Evolutionary conservation across 192 early-diverging fungal genomes (phyloP), one percentile per base, ranked within the genome.

Genomic region (Entomortierella chlamydospora): DNA sequence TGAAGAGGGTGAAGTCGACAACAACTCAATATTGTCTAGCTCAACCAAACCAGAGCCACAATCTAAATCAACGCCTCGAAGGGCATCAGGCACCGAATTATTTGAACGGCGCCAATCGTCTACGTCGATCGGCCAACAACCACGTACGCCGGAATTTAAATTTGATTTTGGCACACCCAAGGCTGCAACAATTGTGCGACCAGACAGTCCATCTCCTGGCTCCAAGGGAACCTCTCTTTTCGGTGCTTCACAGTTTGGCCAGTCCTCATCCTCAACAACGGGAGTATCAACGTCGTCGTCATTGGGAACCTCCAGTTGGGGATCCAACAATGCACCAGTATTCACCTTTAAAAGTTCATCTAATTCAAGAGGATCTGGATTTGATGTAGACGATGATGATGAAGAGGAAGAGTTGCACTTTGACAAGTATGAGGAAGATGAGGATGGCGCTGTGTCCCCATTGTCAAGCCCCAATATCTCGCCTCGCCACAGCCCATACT

Each of bases 361-460:
- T 17, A 50, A 50, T 17, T 17, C 47, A 17, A 50, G 47, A n/a
- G 4, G 47, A 54, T 54, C 10, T 26, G 26, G 8, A 29, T 25
- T 29, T 28, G 25, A 57, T 17, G 12, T 5, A 1, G 55, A 57
- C 22, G 31, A 57, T 6, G 23, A 29, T 54, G 4, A 7, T 54
- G 52, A 54, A 18, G 55, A 57, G 20, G 55, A 57, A 30, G 55
- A 30, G 55, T 2, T 13, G 55, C 31, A 30, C 28, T 33, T 57
- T 11, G 55, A 57, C 18, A 30, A 57, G 2, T 30, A 30, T 7
- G 55, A 34, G 31, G 28, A 57, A 30, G 55, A 57, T 7, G 55
- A 26, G 18, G 55, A 57, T 33, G 55, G 55, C 18, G 17, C 29
- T 3, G 55, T 57, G 12, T 57, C 55, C 6, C 55, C 55, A 18